A percentile compares a stretch with the other conserved stretches of the same genome.
Evolutionary conservation across 805 yeast species (phyloP).

Genomic region (Candida ortonii): DNA sequence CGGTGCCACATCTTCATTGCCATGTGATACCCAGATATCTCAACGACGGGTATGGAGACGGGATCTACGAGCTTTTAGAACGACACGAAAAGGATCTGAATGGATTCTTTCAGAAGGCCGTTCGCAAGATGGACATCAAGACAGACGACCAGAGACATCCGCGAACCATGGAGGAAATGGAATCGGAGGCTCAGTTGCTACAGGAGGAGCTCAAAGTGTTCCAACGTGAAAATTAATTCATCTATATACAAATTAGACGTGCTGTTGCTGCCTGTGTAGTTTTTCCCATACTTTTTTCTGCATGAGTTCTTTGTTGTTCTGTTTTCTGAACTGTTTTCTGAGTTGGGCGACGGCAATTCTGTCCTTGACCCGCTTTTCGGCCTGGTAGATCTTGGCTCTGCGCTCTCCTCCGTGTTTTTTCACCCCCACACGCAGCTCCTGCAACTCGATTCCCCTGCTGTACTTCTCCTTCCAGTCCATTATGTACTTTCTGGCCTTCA

Average conservation of each 20-base stretch:
- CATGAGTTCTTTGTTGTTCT: slow-evolving; percentile 11
- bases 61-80: slow-evolving; percentile 67
- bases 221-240: slow-evolving; percentile 1
- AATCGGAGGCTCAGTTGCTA: slow-evolving; percentile 61
- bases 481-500: slow-evolving; percentile 68
- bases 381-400: slow-evolving; percentile 62
- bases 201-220: slow-evolving; percentile 38
- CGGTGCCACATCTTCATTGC: slow-evolving; percentile 93
- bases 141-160: slow-evolving; percentile 55
- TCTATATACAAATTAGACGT: slow-evolving; percentile 3
- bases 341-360: slow-evolving; percentile 37
- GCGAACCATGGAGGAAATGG: slow-evolving; percentile 66
- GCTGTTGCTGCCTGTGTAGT: slow-evolving; percentile 17
- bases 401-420: slow-evolving; percentile 90
- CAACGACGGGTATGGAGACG: slow-evolving; percentile 61
- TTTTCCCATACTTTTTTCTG: slow-evolving; percentile 24
- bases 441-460: slow-evolving; percentile 49
- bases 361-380: slow-evolving; percentile 57
- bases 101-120: slow-evolving; percentile 32
- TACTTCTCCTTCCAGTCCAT: slow-evolving; percentile 69
- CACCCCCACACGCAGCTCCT: slow-evolving; percentile 55
- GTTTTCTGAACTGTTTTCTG: slow-evolving; percentile 27
- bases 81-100: slow-evolving; percentile 47
- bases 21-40: slow-evolving; percentile 86
- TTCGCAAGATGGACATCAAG: slow-evolving; percentile 29